A percentile compares a stretch with the other conserved stretches of the same genome.
Conservation (phyloP, 208 protist species). For the Crithidia brevicula region DNA sequence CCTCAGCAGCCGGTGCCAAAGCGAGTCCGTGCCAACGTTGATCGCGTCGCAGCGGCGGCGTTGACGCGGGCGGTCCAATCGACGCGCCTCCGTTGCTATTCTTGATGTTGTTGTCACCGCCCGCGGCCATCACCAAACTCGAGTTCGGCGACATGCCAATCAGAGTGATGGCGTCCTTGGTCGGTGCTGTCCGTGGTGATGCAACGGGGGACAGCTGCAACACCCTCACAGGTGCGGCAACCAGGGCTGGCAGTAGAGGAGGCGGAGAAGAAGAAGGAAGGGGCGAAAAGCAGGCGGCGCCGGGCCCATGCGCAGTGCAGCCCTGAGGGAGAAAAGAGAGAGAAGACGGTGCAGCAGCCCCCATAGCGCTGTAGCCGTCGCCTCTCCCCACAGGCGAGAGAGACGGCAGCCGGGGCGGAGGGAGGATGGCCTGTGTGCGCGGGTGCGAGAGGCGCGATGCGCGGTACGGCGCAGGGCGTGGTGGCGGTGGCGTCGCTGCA, state of each 20-base stretch:
- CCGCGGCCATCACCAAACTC: neutral
- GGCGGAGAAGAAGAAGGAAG: neutral
- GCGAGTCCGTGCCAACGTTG: neutral
- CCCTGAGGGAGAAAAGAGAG: neutral
- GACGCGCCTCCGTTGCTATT: too few species aligned
- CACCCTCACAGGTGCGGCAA: neutral
- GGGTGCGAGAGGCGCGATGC: neutral
- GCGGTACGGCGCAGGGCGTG: neutral
- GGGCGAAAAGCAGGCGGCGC: neutral
- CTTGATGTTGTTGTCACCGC: too few species aligned
- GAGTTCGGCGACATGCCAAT: constrained; percentile 10
- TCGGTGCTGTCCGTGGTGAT: neutral
- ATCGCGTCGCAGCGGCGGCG: constrained; percentile 1
- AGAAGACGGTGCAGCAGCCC: neutral
- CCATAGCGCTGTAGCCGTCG: too few species aligned
- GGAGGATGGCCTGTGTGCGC: neutral
- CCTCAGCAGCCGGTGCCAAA: neutral
- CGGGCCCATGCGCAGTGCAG: neutral
- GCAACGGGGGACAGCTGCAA: neutral
- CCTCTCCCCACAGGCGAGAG: constrained; percentile 1
- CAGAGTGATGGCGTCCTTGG: neutral
- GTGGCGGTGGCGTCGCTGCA: neutral
- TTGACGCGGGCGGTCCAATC: too few species aligned
- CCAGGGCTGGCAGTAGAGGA: neutral
- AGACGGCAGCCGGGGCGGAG: constrained; percentile 3